Conservation (phyloP, 1,284 basidiomycete species). For the Cystobasidiaceae sp. region DNA sequence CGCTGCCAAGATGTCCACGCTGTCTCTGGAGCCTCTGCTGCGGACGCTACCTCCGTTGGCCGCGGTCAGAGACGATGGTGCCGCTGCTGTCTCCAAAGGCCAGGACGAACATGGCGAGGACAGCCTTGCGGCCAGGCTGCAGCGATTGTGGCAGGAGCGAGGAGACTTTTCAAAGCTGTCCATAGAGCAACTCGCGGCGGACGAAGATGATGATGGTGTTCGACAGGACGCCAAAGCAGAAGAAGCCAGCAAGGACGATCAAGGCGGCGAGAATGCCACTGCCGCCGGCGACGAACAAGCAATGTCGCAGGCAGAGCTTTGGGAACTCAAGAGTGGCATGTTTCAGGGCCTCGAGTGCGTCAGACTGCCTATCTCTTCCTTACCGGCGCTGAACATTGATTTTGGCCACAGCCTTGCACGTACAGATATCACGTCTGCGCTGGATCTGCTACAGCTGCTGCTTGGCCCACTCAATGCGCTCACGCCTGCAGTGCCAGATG, state of each 20-base stretch:
- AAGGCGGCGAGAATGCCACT: too few species aligned
- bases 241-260: too few species aligned
- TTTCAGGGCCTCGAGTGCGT: constrained; percentile 26
- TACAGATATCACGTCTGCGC: constrained; percentile 20
- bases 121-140: constrained; percentile 31
- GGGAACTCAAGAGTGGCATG: constrained; percentile 25
- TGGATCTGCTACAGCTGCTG: constrained; percentile 26
- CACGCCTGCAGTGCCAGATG: constrained; percentile 19
- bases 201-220: too few species aligned
- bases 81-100: background rate
- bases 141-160: constrained; percentile 39
- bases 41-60: constrained; percentile 1
- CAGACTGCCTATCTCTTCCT: background rate
- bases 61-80: background rate
- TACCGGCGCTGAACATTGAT: background rate
- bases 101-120: background rate
- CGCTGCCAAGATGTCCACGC: constrained; percentile 4
- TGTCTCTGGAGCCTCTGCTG: constrained; percentile 25
- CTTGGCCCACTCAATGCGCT: constrained; percentile 26
- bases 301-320: constrained; percentile 19
- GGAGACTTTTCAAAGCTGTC: constrained; percentile 39
- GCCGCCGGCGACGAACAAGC: constrained; percentile 8
- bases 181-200: background rate
- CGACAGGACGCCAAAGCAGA: too few species aligned
- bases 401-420: constrained; percentile 20